phyloP scores from a whole-genome alignment of 129 eudicot species.

The Cynara cardunculus region DNA sequence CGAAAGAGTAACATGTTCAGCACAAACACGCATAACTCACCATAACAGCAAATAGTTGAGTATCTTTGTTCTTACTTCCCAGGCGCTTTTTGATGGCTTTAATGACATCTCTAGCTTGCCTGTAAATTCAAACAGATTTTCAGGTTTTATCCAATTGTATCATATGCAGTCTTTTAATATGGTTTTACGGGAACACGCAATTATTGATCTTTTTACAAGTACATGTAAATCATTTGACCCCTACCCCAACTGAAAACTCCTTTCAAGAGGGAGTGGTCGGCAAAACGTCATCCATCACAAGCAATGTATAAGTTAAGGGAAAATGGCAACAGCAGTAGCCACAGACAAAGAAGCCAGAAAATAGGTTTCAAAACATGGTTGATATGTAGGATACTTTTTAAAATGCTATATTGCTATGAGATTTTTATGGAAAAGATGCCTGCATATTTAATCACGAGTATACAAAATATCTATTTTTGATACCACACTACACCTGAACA shows the following conservation, averaged over 20 bases:
- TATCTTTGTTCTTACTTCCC: slow-evolving; percentile 65
- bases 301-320: background rate
- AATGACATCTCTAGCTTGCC: slow-evolving; percentile 88
- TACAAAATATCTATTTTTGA: background rate
- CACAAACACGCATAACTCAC: slow-evolving; percentile 36
- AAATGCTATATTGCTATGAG: background rate
- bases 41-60: slow-evolving; percentile 77
- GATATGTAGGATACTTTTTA: background rate
- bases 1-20: background rate
- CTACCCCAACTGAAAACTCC: background rate
- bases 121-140: slow-evolving; percentile 28
- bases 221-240: background rate
- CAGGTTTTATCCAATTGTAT: background rate
- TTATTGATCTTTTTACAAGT: background rate
- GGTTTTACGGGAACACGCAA: background rate
- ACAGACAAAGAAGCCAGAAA: background rate
- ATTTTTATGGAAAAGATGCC: background rate
- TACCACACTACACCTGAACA: background rate
- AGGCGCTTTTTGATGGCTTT: slow-evolving; percentile 86
- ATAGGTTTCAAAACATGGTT: background rate
- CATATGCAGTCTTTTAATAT: background rate
- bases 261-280: background rate
- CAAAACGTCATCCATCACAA: background rate
- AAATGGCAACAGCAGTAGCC: background rate
- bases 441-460: background rate